Evolutionary conservation across 768 basidiomycete species (phyloP).

Genomic region (Lanmaoa rubissima): DNA sequence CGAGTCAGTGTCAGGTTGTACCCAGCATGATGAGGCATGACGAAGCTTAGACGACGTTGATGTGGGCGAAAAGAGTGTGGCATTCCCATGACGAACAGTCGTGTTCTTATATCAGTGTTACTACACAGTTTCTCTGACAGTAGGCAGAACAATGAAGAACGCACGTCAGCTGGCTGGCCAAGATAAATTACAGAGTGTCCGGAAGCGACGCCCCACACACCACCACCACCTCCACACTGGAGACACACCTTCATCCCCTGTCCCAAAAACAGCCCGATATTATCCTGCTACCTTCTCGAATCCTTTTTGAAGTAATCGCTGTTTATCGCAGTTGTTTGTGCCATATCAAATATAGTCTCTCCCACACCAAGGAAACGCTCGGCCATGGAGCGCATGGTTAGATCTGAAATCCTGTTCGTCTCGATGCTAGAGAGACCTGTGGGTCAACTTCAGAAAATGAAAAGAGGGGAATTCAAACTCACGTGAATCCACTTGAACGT

Average conservation of each 20-base stretch:
- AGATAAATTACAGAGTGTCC: constrained; percentile 30
- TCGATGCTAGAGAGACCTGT: constrained; percentile 50
- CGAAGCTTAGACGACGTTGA: not conserved
- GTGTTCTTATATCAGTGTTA: constrained; percentile 9
- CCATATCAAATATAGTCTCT: constrained; percentile 84
- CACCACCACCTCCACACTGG: constrained; percentile 6
- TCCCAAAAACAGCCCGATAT: not conserved
- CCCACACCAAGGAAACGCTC: constrained; percentile 85
- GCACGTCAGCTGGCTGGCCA: constrained; percentile 22
- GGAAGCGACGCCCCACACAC: constrained; percentile 17
- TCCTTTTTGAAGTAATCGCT: constrained; percentile 77
- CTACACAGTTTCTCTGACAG: constrained; percentile 6
- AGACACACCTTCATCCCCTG: constrained; percentile 4
- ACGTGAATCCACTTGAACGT: constrained; percentile 89
- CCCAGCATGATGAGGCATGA: not conserved
- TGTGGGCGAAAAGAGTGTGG: constrained; percentile 7
- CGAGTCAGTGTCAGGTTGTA: not conserved
- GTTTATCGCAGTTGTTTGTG: constrained; percentile 83
- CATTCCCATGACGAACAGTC: constrained; percentile 3
- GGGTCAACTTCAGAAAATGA: not conserved
- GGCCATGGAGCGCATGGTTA: constrained; percentile 70
- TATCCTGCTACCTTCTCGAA: constrained; percentile 31
- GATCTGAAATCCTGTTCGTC: constrained; percentile 68
- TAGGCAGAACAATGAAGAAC: constrained; percentile 21
- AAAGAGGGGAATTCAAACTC: constrained; percentile 36